Evolutionary conservation across 768 basidiomycete genomes (phyloP).

Genomic region (Daedalea quercina): DNA sequence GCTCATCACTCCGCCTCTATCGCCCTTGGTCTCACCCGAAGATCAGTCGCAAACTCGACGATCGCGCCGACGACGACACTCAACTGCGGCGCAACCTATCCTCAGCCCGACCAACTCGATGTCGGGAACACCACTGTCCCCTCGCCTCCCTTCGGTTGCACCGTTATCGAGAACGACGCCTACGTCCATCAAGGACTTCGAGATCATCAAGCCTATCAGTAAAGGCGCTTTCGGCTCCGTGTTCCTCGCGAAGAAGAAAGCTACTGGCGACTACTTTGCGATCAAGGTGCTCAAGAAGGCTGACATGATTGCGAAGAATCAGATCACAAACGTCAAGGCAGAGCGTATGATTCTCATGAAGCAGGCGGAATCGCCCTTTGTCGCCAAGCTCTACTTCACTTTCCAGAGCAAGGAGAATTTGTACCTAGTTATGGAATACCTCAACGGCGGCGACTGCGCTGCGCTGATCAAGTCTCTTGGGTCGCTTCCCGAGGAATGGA

Average conservation of each 20-base stretch:
- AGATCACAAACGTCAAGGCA: slow-evolving; percentile 99
- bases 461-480: slow-evolving; percentile 96
- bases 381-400: slow-evolving; percentile 95
- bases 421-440: slow-evolving; percentile 99
- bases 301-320: slow-evolving; percentile 99
- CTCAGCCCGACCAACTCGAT: slow-evolving; percentile 43
- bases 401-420: slow-evolving; percentile 99
- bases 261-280: slow-evolving; percentile 96
- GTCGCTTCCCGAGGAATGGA: slow-evolving; percentile 92
- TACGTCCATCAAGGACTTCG: slow-evolving; percentile 97
- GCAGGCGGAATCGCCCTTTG: slow-evolving; percentile 96
- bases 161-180: slow-evolving; percentile 75
- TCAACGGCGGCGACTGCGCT: slow-evolving; percentile 97
- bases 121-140: slow-evolving; percentile 62
- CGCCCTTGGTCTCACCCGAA: slow-evolving; percentile 49
- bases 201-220: slow-evolving; percentile 98
- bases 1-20: slow-evolving; percentile 68
- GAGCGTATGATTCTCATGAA: slow-evolving; percentile 99
- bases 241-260: slow-evolving; percentile 96
- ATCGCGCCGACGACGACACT: slow-evolving; percentile 58
- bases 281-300: slow-evolving; percentile 99
- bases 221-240: slow-evolving; percentile 99
- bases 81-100: slow-evolving; percentile 42
- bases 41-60: slow-evolving; percentile 45
- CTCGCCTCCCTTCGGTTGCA: slow-evolving; percentile 72